These are phyloP conservation scores for Leccinum obscurum DNA, from an alignment of 768 basidiomycete species.

Conservation along the genomic window DNA sequence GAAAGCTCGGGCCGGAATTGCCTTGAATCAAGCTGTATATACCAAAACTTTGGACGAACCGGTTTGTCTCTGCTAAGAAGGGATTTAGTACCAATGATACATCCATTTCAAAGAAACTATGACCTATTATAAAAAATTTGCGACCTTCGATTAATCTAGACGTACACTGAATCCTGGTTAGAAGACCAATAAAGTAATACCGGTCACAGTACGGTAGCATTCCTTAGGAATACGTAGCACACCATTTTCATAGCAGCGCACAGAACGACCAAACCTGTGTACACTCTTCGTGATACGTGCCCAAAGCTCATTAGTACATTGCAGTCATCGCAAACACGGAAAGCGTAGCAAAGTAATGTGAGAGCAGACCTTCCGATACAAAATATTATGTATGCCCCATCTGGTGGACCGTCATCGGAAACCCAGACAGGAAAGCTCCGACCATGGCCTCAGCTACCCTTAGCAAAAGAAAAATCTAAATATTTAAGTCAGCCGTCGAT, in stretches of 20 bases:
- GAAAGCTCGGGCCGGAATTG: background rate
- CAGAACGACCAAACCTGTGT: background rate
- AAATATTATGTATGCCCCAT: background rate
- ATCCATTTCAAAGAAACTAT: too few relatives aligned
- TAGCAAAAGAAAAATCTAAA: conserved; percentile 11
- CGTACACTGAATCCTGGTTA: background rate
- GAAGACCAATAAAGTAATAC: background rate
- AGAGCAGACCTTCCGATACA: background rate
- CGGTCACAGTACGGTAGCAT: background rate
- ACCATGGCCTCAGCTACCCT: background rate
- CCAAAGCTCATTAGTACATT: conserved; percentile 7
- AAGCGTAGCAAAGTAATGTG: conserved; percentile 2
- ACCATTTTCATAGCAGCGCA: background rate
- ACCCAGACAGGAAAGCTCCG: background rate
- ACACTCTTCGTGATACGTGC: background rate
- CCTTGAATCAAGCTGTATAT: background rate
- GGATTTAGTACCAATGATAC: background rate
- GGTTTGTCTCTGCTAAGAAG: background rate
- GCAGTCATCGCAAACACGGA: conserved; percentile 13
- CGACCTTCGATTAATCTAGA: background rate
- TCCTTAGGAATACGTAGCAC: background rate
- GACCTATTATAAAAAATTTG: background rate
- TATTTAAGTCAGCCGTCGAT: conserved; percentile 3
- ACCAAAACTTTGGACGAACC: background rate
- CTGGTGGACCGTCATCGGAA: background rate